Conservation (phyloP, 768 basidiomycete species). For the Saitozyma podzolica region DNA sequence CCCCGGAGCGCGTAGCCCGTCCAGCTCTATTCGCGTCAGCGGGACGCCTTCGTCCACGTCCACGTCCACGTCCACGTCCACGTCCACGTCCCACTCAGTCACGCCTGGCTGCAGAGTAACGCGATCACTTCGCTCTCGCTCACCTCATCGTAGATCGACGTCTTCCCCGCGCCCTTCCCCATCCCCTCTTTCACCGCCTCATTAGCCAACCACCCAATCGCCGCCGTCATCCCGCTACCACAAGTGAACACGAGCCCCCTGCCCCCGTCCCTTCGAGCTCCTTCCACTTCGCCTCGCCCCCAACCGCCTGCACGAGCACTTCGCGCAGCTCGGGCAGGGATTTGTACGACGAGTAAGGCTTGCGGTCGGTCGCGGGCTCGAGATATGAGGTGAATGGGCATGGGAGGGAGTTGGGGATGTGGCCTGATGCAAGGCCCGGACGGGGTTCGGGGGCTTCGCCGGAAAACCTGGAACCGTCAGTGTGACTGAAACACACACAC, state of each 20-base stretch:
- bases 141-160: conserved; percentile 91
- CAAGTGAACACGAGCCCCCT: conserved; percentile 72
- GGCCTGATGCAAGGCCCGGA: conserved; percentile 80
- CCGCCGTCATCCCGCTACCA: conserved; percentile 99
- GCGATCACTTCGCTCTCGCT: neutral
- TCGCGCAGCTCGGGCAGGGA: conserved; percentile 62
- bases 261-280: conserved; percentile 61
- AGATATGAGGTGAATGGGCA: conserved; percentile 80
- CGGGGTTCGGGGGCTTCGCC: conserved; percentile 87
- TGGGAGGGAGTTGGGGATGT: conserved; percentile 83
- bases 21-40: conserved; percentile 69
- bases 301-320: conserved; percentile 66
- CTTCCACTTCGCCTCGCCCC: conserved; percentile 57
- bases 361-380: conserved; percentile 54
- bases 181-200: conserved; percentile 58
- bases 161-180: conserved; percentile 54
- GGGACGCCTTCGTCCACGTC: neutral
- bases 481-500: neutral
- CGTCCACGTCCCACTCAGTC: too few relatives aligned
- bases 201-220: conserved; percentile 88
- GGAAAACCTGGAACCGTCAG: conserved; percentile 61
- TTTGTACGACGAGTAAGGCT: conserved; percentile 61
- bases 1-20: conserved; percentile 82
- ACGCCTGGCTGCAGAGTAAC: neutral
- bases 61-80: too few relatives aligned